A percentile compares a stretch with the other conserved stretches of the same genome.
Conservation (phyloP, 768 basidiomycete genomes). For the Kwoniella newhampshirensis region DNA sequence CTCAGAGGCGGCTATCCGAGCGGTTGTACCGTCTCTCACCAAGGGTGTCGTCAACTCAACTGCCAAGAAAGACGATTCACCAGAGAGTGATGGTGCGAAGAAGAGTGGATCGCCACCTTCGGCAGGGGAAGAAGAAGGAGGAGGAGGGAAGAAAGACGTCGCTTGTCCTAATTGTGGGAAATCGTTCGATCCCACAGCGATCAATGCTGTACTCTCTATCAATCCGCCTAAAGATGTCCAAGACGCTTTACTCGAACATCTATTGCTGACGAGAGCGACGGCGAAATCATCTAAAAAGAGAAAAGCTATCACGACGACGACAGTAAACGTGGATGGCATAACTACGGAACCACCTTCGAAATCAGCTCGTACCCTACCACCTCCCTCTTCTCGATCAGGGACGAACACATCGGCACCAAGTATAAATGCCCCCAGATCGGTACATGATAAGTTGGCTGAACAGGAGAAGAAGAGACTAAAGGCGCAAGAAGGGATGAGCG, state of each 20-base stretch:
- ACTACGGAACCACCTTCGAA: constrained; percentile 7
- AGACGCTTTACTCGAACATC: constrained; percentile 32
- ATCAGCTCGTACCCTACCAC: background rate
- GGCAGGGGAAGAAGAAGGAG: constrained; percentile 1
- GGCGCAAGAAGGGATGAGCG: constrained; percentile 68
- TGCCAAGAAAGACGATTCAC: constrained; percentile 55
- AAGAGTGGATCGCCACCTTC: no score
- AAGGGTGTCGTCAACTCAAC: constrained; percentile 62
- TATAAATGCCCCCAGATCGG: constrained; percentile 59
- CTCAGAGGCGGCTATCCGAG: constrained; percentile 76
- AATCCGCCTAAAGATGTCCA: constrained; percentile 45
- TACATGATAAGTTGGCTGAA: constrained; percentile 68
- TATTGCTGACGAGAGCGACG: constrained; percentile 25
- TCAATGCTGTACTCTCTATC: constrained; percentile 31
- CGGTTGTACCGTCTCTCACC: constrained; percentile 74
- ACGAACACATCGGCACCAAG: background rate
- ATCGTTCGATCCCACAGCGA: constrained; percentile 30
- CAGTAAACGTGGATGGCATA: background rate
- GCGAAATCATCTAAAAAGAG: constrained; percentile 47
- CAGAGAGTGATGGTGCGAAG: no score
- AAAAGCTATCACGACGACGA: constrained; percentile 1
- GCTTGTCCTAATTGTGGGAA: constrained; percentile 47
- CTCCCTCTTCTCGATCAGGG: constrained; percentile 1
- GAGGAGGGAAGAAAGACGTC: constrained; percentile 19
- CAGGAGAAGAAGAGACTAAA: constrained; percentile 77